Base-by-base conservation (phyloP, 345 rosid species). In the Linum trigynum region DNA sequence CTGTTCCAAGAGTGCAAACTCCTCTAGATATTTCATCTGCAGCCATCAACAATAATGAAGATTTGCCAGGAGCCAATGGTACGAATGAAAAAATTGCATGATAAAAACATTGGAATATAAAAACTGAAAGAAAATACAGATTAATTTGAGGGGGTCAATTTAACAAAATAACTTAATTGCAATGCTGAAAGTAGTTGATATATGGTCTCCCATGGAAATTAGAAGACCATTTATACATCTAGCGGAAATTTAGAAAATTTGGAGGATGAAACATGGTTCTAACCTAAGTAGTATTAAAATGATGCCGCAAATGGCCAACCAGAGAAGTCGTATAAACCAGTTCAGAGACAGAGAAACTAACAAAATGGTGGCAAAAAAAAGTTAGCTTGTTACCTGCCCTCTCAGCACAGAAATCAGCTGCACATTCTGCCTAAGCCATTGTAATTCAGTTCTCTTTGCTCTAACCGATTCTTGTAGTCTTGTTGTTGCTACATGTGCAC, bases 401-500 rank as follows among this genome's bases (percentile, higher is more conserved):
- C 62, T 77, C 73, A 94, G 85, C 67, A 94, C 74, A 65, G 78
- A 78, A 65, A 63, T 66, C 62, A 90, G 51, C 83, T 85, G 90
- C 83, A 88, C 62, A 74, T 75, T 86, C 63, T 85, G 90, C 80
- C 79, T 84, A 71, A 86, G 72, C 72, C 74, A 53, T 69, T 88
- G 97, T 63, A 85, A 66, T 75, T 84, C 84, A 0, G 72, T 73
- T 81, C 87, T 81, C 75, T 84, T 94, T 12, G 69, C 64, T 77
- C 69, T 80, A 39, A 86, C 95, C 57, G 96, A 86, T 80, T 88
- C 92, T 43, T 80, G 85, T 64, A 94, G 75, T 70, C 77, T 79
- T 65, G 86, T 76, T 67, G 77, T 86, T 65, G 81, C 70, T 58
- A 75, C 61, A 79, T 81, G 78, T 56, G 97, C 84, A 71, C 65